Evolutionary conservation across 495 filamentous ascomycete genomes (phyloP).

Genomic region (Aspergillus nanangensis): DNA sequence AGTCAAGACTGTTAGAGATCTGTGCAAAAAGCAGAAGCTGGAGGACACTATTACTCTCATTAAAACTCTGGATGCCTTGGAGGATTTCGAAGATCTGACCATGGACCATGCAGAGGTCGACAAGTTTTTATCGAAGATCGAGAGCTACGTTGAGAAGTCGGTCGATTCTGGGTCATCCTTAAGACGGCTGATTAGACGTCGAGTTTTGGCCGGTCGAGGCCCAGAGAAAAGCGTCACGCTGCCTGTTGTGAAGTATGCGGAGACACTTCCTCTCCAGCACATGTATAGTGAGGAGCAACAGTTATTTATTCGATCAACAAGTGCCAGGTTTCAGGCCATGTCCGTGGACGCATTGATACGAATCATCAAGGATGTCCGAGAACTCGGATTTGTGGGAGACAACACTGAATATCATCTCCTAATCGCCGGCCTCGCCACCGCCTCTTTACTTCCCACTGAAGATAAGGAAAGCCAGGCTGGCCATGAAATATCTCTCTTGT

Average conservation of each 20-base stretch:
- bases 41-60: conserved; percentile 39
- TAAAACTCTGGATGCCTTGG: conserved; percentile 40
- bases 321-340: conserved; percentile 34
- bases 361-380: conserved; percentile 30
- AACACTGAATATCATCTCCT: conserved; percentile 31
- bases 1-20: conserved; percentile 35
- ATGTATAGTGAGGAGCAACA: conserved; percentile 41
- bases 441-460: conserved; percentile 27
- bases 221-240: conserved; percentile 25
- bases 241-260: conserved; percentile 31
- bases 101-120: conserved; percentile 33
- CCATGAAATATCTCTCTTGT: conserved; percentile 33
- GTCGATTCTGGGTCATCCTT: conserved; percentile 31
- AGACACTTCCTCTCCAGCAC: conserved; percentile 32
- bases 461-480: conserved; percentile 36
- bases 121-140: conserved; percentile 36
- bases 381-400: conserved; percentile 28
- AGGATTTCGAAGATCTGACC: conserved; percentile 42
- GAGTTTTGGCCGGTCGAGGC: conserved; percentile 32
- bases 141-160: conserved; percentile 36
- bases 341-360: conserved; percentile 19
- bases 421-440: conserved; percentile 32
- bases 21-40: conserved; percentile 37
- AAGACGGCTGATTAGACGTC: conserved; percentile 30
- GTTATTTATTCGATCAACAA: conserved; percentile 36